These are phyloP conservation scores for Fusarium pininemorale DNA, from an alignment of 2,329 filamentous ascomycete genomes.

Conservation along the genomic window DNA sequence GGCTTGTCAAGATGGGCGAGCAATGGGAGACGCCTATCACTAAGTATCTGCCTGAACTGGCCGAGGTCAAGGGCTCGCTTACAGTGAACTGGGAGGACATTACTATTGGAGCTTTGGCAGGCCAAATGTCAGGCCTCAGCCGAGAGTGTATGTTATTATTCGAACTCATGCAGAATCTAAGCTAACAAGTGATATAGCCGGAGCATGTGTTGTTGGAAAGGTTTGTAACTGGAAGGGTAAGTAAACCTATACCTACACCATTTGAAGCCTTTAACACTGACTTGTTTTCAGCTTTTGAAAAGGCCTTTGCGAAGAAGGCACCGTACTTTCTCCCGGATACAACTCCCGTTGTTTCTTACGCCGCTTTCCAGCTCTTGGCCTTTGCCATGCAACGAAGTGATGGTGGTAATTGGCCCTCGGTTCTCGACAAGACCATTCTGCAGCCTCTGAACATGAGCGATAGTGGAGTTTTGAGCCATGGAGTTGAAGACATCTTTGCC, in stretches of 20 bases:
- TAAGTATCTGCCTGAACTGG: conserved; percentile 42
- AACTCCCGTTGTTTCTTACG: conserved; percentile 31
- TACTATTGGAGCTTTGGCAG: conserved; percentile 31
- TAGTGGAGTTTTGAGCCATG: conserved; percentile 1
- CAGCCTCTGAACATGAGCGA: conserved; percentile 19
- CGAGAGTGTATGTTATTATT: conserved; percentile 24
- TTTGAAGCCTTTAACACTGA: no score
- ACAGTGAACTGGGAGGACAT: conserved; percentile 25
- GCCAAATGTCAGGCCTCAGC: conserved; percentile 33
- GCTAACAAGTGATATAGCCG: conserved; percentile 11
- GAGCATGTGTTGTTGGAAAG: conserved; percentile 11
- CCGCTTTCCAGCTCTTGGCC: conserved; percentile 30
- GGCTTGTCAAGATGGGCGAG: conserved; percentile 44
- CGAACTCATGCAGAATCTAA: rapidly evolving
- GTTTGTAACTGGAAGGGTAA: conserved; percentile 19
- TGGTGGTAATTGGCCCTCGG: not conserved
- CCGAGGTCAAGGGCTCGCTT: not conserved
- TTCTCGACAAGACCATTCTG: not conserved
- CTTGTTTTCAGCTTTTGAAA: no score
- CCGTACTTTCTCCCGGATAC: conserved; percentile 34
- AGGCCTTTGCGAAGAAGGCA: conserved; percentile 13
- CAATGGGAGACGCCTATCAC: conserved; percentile 45
- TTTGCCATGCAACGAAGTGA: conserved; percentile 27
- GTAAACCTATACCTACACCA: not conserved
- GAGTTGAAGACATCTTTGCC: not conserved